Evolutionary conservation across 352 stramenopile genomes (phyloP).

Genomic region (Globisporangium megalacanthum): DNA sequence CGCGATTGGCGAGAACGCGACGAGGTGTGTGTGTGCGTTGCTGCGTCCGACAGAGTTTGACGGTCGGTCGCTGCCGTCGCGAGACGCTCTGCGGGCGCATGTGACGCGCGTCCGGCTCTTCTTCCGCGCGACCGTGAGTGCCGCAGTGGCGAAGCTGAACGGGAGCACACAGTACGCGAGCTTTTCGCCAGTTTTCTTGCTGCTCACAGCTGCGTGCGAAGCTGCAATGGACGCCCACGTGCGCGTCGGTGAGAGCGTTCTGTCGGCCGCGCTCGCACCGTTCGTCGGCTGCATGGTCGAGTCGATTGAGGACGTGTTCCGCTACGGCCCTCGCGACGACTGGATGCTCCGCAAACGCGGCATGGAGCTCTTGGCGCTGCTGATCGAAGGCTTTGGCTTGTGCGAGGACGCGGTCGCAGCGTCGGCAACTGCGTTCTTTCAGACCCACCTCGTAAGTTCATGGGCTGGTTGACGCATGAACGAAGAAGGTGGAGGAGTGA

Average conservation of each 20-base stretch:
- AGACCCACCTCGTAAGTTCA: constrained; percentile 22
- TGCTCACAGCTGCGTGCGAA: constrained; percentile 32
- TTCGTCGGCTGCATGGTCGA: constrained; percentile 42
- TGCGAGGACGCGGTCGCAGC: constrained; percentile 19
- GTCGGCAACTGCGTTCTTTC: constrained; percentile 22
- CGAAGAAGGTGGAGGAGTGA: too few species aligned
- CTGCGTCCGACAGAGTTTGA: constrained; percentile 53
- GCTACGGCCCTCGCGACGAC: constrained; percentile 37
- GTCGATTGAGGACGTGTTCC: constrained; percentile 53
- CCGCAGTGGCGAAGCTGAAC: constrained; percentile 37
- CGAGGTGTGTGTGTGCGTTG: constrained; percentile 38
- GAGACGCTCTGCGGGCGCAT: constrained; percentile 23
- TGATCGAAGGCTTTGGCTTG: constrained; percentile 40
- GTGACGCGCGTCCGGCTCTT: constrained; percentile 27
- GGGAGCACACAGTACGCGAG: constrained; percentile 32
- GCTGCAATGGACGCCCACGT: constrained; percentile 26
- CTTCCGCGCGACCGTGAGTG: constrained; percentile 29
- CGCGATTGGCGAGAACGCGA: constrained; percentile 40
- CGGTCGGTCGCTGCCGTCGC: constrained; percentile 26
- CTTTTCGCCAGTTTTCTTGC: constrained; percentile 44
- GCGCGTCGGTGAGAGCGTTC: constrained; percentile 15
- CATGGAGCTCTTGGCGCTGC: constrained; percentile 40
- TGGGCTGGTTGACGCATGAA: too few species aligned
- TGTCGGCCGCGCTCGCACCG: constrained; percentile 30
- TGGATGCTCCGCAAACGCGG: constrained; percentile 51